Evolutionary conservation across 75 land plant genomes (phyloP), one percentile per base, ranked within the genome.

Genomic region (Selaginella tamariscina): DNA sequence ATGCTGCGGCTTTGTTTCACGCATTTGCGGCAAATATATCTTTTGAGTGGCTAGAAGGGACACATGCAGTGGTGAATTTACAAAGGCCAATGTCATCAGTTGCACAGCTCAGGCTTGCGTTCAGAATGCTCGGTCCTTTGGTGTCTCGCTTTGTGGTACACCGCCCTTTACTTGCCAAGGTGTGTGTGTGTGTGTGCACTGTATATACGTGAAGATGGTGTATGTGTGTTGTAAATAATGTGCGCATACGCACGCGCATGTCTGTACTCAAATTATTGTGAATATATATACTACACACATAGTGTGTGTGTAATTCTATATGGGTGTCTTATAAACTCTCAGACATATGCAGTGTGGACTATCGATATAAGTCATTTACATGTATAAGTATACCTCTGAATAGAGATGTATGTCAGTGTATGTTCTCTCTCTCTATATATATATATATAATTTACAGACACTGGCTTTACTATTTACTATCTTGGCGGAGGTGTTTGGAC

Each of bases 401-500:
- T n/a, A n/a, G n/a, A n/a, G n/a, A n/a, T n/a, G n/a, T n/a, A n/a
- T n/a, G n/a, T n/a, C n/a, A n/a, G n/a, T n/a, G n/a, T n/a, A n/a
- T n/a, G n/a, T n/a, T n/a, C n/a, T n/a, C n/a, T n/a, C n/a, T n/a
- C n/a, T n/a, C n/a, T n/a, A n/a, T n/a, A n/a, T 39, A 5, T 5
- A 39, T 15, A 5, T 39, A 15, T 39, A 5, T 39, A 5, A 5
- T 8, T 55, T 64, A 33, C 80, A 90, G 98, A 90, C 86, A 0
- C 71, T 93, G 21, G 83, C 88, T 23, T 68, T 89, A 63, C 83
- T 93, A 21, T 77, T 93, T 27, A 85, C 73, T 30, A 78, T 82
- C 30, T 65, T 93, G 84, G 88, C 79, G 30, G 98, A 93, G 81
- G 88, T 93, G 0, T 93, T 93, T 77, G 98, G 98, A 64, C 79